Conservation (phyloP, 1,284 basidiomycete genomes). For the Cutaneotrichosporon daszewskae region DNA sequence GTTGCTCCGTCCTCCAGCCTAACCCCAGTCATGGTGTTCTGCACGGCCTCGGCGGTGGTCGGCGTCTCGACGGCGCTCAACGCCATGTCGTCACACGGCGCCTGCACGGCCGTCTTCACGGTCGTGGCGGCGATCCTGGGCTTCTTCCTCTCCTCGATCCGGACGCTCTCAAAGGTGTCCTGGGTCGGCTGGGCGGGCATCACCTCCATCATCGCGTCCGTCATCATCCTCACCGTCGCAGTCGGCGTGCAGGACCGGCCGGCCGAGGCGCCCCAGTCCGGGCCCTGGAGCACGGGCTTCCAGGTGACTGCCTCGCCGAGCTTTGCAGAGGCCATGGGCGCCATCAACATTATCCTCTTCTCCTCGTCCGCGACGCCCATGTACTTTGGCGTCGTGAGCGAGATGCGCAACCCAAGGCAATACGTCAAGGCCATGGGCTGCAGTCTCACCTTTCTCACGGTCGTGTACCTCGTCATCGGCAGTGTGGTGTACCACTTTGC, state of each 20-base stretch:
- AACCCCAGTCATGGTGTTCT: slow-evolving; percentile 19
- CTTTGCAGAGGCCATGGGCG: slow-evolving; percentile 26
- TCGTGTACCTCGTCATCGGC: slow-evolving; percentile 23
- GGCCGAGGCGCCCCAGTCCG: slow-evolving; percentile 31
- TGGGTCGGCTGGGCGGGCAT: slow-evolving; percentile 41
- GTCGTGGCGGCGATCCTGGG: slow-evolving; percentile 26
- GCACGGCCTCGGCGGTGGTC: slow-evolving; percentile 27
- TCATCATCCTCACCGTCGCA: slow-evolving; percentile 38
- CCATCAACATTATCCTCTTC: slow-evolving; percentile 16
- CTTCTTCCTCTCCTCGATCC: slow-evolving; percentile 31
- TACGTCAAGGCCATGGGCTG: slow-evolving; percentile 19
- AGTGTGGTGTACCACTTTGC: slow-evolving; percentile 32
- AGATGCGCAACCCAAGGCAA: slow-evolving; percentile 26
- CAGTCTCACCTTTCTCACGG: slow-evolving; percentile 18
- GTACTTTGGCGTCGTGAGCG: slow-evolving; percentile 19
- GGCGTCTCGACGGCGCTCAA: slow-evolving; percentile 31
- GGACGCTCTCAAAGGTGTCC: slow-evolving; percentile 31
- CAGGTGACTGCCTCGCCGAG: slow-evolving; percentile 24
- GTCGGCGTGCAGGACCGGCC: slow-evolving; percentile 41
- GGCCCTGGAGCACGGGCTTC: slow-evolving; percentile 28
- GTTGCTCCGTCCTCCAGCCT: background rate
- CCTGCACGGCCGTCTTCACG: slow-evolving; percentile 38
- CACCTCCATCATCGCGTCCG: slow-evolving; percentile 21
- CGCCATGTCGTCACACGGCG: slow-evolving; percentile 31
- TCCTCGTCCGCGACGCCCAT: slow-evolving; percentile 12